phyloP scores from a whole-genome alignment of 2,329 filamentous ascomycete species.

The Fusarium floridanum region DNA sequence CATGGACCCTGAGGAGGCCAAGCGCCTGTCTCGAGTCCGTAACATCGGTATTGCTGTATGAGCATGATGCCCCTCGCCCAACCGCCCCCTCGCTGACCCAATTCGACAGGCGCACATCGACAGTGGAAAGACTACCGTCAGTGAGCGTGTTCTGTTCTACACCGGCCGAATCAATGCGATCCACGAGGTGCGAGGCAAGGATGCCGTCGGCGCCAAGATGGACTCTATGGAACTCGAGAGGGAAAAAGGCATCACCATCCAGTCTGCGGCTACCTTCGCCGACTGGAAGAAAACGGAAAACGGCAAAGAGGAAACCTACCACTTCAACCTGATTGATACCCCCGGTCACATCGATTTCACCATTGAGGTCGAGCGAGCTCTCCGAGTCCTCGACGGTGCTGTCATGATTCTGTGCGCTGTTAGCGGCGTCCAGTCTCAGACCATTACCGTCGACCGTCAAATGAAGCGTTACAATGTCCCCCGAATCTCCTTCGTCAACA shows the following conservation, averaged over 20 bases:
- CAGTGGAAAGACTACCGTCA: slow-evolving; percentile 96
- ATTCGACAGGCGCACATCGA: slow-evolving; percentile 87
- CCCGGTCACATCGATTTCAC: slow-evolving; percentile 99
- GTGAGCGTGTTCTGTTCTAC: slow-evolving; percentile 97
- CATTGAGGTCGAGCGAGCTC: slow-evolving; percentile 95
- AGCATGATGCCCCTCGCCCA: slow-evolving; percentile 5
- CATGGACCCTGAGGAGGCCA: slow-evolving; percentile 82
- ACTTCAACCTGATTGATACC: slow-evolving; percentile 98
- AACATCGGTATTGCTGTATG: slow-evolving; percentile 97
- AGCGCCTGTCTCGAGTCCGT: slow-evolving; percentile 83
- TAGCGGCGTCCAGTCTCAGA: slow-evolving; percentile 96
- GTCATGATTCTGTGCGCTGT: slow-evolving; percentile 99
- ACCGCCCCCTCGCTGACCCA: slow-evolving; percentile 28
- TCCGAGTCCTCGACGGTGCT: slow-evolving; percentile 94
- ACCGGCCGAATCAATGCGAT: slow-evolving; percentile 97
- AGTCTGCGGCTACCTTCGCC: slow-evolving; percentile 97
- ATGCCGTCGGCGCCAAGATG: slow-evolving; percentile 98
- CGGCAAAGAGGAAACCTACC: slow-evolving; percentile 89
- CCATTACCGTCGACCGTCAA: slow-evolving; percentile 97
- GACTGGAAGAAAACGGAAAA: slow-evolving; percentile 91
- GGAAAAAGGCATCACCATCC: slow-evolving; percentile 99
- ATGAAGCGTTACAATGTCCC: slow-evolving; percentile 99
- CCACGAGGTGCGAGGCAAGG: slow-evolving; percentile 95
- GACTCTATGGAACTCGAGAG: slow-evolving; percentile 99
- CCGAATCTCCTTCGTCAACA: slow-evolving; percentile 96